Evolutionary conservation across 306 rosid genomes (phyloP), one percentile per base, ranked within the genome.

Genomic region (Vigna reflexopilosa): DNA sequence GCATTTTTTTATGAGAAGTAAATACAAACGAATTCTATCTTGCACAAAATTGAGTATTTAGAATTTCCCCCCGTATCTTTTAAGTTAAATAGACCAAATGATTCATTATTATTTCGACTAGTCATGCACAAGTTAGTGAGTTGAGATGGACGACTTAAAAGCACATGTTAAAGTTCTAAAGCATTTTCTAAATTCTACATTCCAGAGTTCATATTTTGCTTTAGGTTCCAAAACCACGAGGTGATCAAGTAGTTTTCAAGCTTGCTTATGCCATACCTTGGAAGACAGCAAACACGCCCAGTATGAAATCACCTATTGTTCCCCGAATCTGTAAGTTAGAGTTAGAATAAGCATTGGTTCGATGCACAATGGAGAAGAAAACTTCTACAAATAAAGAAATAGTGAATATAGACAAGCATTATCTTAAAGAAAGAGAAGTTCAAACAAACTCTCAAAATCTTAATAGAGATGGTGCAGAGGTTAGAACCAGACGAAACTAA

Each of bases 201-300:
- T 26, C 47, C 47, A 2, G 24, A 44, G 55, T 40, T 58, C 44
- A 56, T 73, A 48, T 34, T 40, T 32, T 32, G 64, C 58, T 63
- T 69, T 50, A 38, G 67, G 67, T 69, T 82, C 54, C 34, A 62
- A 44, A 72, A 50, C 40, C 44, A 44, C 6, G 30, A 38, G 48
- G 73, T 36, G 15, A 68, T 45, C 49, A 17, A 52, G 47, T 8
- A 71, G 61, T 38, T 65, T 58, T 24, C 47, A 26, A 75, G 79
- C 67, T 64, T 58, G 77, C 28, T 34, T 62, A 80, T 70, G 49
- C 17, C 82, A 36, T 90, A 93, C 98, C 96, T 88, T 93, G 96
- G 82, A 93, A 93, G 80, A 93, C 98, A 74, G 87, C 51, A 81
- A 89, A 89, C 54, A 86, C 94, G 5, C 89, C 96, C 74, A 82